Evolutionary conservation across 805 yeast species (phyloP).

Genomic region (Brettanomyces bruxellensis): DNA sequence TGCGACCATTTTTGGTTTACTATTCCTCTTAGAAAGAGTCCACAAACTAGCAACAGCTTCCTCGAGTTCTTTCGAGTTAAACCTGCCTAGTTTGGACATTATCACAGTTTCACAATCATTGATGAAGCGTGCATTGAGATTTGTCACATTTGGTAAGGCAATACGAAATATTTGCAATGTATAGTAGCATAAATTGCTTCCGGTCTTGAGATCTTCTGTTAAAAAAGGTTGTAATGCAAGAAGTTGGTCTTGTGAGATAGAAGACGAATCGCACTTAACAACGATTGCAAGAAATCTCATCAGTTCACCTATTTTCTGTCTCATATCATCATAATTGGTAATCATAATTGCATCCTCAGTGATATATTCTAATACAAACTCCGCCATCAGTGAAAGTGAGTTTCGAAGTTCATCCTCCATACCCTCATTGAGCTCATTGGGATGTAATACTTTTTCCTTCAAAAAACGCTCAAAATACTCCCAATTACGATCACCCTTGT

Average conservation of each 20-base stretch:
- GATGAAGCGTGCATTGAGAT: conserved; percentile 44
- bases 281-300: conserved; percentile 48
- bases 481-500: conserved; percentile 29
- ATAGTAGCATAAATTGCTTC: conserved; percentile 34
- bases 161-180: conserved; percentile 46
- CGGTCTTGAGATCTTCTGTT: conserved; percentile 35
- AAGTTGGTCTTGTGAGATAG: conserved; percentile 61
- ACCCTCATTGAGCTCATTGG: conserved; percentile 13
- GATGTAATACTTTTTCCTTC: conserved; percentile 31
- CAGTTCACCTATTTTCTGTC: conserved; percentile 23
- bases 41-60: conserved; percentile 69
- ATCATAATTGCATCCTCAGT: conserved; percentile 21
- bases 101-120: conserved; percentile 40
- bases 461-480: conserved; percentile 40
- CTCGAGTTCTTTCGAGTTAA: conserved; percentile 51
- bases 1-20: conserved; percentile 40
- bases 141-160: conserved; percentile 32
- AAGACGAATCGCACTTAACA: conserved; percentile 40
- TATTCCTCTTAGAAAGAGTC: conserved; percentile 39
- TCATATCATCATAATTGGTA: conserved; percentile 17
- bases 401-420: conserved; percentile 10
- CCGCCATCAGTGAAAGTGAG: conserved; percentile 24
- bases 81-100: conserved; percentile 49
- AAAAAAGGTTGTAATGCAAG: conserved; percentile 57
- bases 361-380: conserved; percentile 26